Evolutionary conservation across 352 stramenopile genomes (phyloP).

Genomic region (Phytopythium oedochilum): DNA sequence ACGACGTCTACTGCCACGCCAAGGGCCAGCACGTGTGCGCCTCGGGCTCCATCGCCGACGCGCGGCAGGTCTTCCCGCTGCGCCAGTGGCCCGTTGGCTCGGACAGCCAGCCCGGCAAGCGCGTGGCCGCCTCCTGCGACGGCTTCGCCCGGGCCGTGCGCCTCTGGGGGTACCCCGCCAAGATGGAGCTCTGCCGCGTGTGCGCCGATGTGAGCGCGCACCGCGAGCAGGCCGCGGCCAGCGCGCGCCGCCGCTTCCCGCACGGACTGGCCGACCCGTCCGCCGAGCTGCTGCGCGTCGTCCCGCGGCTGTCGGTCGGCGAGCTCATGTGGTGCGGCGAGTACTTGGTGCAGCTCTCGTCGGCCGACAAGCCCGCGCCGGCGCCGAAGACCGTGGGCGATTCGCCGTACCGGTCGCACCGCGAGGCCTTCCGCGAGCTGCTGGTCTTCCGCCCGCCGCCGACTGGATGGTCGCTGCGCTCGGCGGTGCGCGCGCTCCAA

Average conservation of each 20-base stretch:
- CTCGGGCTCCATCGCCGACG: conserved; percentile 30
- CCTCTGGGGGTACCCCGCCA: conserved; percentile 41
- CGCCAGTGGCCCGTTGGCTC: conserved; percentile 33
- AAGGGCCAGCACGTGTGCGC: conserved; percentile 38
- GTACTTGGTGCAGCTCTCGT: conserved; percentile 17
- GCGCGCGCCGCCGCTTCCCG: neutral
- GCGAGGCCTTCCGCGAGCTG: conserved; percentile 21
- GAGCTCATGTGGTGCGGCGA: conserved; percentile 50
- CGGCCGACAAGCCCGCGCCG: neutral
- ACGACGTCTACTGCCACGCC: conserved; percentile 44
- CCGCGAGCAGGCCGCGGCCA: conserved; percentile 6
- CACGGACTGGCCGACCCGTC: conserved; percentile 1
- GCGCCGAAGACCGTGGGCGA: conserved; percentile 6
- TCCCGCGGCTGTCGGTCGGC: conserved; percentile 30
- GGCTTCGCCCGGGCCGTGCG: conserved; percentile 34
- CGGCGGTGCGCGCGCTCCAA: conserved; percentile 15
- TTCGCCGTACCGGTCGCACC: conserved; percentile 34
- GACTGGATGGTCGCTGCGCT: conserved; percentile 13
- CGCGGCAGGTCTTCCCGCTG: conserved; percentile 32
- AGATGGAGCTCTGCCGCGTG: conserved; percentile 43
- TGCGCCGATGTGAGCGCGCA: conserved; percentile 25
- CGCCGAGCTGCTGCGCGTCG: conserved; percentile 20
- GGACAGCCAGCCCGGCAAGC: conserved; percentile 21
- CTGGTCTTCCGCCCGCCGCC: conserved; percentile 13
- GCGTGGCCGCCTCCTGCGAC: conserved; percentile 28